Evolutionary conservation across 2,329 filamentous ascomycete species (phyloP).

Genomic region (Claviceps maximensis): DNA sequence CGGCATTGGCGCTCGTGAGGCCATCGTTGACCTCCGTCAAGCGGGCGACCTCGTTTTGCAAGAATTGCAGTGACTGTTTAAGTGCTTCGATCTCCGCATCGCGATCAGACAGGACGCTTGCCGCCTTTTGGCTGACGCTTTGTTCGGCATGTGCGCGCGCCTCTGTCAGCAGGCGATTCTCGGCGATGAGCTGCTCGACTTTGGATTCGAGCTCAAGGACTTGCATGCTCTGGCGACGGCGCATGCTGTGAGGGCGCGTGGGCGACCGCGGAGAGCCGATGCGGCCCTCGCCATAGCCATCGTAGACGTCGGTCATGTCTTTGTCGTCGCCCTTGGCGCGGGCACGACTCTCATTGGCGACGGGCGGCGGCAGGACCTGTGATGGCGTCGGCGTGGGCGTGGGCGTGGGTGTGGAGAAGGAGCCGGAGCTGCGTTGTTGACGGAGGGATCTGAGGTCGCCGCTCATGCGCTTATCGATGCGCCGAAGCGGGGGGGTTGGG

Average conservation of each 20-base stretch:
- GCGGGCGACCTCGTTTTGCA: constrained; percentile 70
- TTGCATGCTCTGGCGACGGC: constrained; percentile 95
- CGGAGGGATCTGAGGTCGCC: constrained; percentile 49
- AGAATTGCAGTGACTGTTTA: constrained; percentile 61
- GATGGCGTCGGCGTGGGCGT: constrained; percentile 1
- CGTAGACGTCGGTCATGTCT: constrained; percentile 88
- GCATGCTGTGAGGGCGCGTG: constrained; percentile 87
- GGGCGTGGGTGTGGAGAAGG: neutral
- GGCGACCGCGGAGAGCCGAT: constrained; percentile 81
- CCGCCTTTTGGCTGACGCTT: constrained; percentile 49
- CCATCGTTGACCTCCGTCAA: constrained; percentile 73
- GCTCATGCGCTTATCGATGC: constrained; percentile 54
- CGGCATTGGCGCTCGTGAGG: constrained; percentile 62
- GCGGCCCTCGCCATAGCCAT: constrained; percentile 84
- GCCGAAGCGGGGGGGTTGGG: constrained; percentile 56
- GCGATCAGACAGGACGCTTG: constrained; percentile 62
- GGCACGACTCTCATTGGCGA: constrained; percentile 78
- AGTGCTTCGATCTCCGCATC: constrained; percentile 79
- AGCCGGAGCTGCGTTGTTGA: constrained; percentile 19
- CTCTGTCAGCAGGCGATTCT: constrained; percentile 70
- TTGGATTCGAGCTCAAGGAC: constrained; percentile 79
- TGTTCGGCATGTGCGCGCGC: constrained; percentile 59
- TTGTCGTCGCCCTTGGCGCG: constrained; percentile 39
- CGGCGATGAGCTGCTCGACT: constrained; percentile 71
- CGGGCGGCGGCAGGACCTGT: constrained; percentile 38